Conservation (phyloP, 2,329 filamentous ascomycete species). For the Aschersonia sp. region DNA sequence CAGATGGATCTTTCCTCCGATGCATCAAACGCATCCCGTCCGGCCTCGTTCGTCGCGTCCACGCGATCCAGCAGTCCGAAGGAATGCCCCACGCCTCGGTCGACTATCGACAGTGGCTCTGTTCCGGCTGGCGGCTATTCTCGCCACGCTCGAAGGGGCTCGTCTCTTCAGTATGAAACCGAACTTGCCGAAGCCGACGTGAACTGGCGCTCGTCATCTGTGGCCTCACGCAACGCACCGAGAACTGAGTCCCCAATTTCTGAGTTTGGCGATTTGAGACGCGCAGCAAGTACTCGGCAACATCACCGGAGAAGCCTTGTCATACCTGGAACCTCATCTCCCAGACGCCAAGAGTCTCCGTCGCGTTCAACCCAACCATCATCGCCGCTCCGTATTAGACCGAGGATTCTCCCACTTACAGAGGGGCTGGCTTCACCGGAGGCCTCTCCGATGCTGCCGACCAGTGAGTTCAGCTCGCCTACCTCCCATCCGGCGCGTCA, state of each 20-base stretch:
- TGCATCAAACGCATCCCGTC: constrained; percentile 28
- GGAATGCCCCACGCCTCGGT: constrained; percentile 83
- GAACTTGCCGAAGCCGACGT: constrained; percentile 79
- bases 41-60: constrained; percentile 43
- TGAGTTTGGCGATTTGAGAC: constrained; percentile 62
- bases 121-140: constrained; percentile 40
- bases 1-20: constrained; percentile 20
- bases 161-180: constrained; percentile 66
- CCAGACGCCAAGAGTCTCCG: constrained; percentile 78
- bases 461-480: constrained; percentile 70
- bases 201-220: constrained; percentile 68
- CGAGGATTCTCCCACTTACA: constrained; percentile 45
- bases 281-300: constrained; percentile 66
- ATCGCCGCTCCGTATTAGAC: constrained; percentile 80
- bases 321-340: constrained; percentile 63
- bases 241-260: constrained; percentile 84
- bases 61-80: constrained; percentile 81
- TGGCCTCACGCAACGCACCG: constrained; percentile 50
- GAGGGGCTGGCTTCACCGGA: constrained; percentile 71
- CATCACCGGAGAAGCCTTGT: constrained; percentile 80
- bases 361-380: constrained; percentile 66
- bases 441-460: constrained; percentile 73
- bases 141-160: constrained; percentile 53
- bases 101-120: constrained; percentile 45
- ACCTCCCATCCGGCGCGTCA: constrained; percentile 46